Evolutionary conservation across 148 eudicot species (phyloP), one percentile per base, ranked within the genome.

Genomic region (Rhododendron vialii): DNA sequence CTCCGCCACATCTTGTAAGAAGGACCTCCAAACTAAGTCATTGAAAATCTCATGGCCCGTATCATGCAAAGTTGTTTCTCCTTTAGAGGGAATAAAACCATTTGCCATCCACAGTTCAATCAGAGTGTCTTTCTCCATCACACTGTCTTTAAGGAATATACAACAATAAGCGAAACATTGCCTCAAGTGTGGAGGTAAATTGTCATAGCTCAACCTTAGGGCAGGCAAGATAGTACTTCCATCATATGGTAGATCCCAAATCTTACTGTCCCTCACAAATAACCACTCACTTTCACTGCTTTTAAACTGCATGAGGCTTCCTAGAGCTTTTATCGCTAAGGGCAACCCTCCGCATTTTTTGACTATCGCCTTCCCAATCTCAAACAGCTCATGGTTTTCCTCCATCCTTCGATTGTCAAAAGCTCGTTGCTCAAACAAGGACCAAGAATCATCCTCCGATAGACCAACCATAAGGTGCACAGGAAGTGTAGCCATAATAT

Each of bases 301-400:
- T 36, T 36, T 36, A 17, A 0, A 10, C 2, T 33, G 10, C 80
- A 87, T 22, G 24, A 87, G 41, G 73, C 89, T 55, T 36, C 89
- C 89, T 3, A 87, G 36, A 22, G 86, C 57, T 43, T 84, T 87
- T 43, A 78, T 11, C 4, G 88, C 86, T 38, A 87, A 38, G 47
- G 86, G 86, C 9, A 83, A 18, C 0, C 86, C 84, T 33, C 51
- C 35, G 33, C 84, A 84, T 65, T 69, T 87, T 26, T 50, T 50
- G 35, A 79, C 84, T 22, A 87, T 83, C 20, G 17, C 79, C n/a
- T 50, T 57, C 35, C 89, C 89, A 67, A 87, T 84, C 8, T 5
- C 0, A 20, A 30, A 50, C 14, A 84, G 4, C 1, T 51, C 43
- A 0, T 1, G 51, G 4, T 36, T 28, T 53, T 48, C 83, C 47